Conservation (phyloP, 345 rosid species). For the Litchi chinensis region DNA sequence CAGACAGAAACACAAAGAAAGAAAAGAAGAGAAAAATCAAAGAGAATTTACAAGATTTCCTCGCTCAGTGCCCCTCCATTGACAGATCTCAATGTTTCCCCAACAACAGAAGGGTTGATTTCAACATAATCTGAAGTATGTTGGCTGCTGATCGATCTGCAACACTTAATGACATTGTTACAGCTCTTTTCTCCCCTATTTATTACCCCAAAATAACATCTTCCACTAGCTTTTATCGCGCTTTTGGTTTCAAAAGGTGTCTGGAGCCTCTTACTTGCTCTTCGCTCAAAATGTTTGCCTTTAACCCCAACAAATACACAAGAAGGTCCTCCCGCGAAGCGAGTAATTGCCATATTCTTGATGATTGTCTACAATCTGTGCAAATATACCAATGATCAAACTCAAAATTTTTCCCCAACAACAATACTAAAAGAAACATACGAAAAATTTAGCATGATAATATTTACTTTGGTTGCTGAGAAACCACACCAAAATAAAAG, state of each 20-base stretch:
- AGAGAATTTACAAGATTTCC: conserved; percentile 22
- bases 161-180: conserved; percentile 27
- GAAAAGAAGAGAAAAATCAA: background rate
- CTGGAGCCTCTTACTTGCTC: conserved; percentile 13
- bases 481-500: background rate
- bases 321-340: conserved; percentile 17
- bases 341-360: conserved; percentile 20
- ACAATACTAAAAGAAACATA: background rate
- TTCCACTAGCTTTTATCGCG: background rate
- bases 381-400: conserved; percentile 4
- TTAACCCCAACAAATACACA: background rate
- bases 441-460: background rate
- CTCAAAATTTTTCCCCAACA: background rate
- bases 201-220: background rate
- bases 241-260: conserved; percentile 6
- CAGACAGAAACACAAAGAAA: background rate
- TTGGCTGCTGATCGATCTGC: conserved; percentile 24
- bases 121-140: conserved; percentile 23
- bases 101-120: conserved; percentile 11
- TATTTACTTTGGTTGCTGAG: background rate
- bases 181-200: conserved; percentile 4
- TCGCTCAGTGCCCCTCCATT: conserved; percentile 19
- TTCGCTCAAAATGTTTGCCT: conserved; percentile 9
- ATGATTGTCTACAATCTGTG: background rate
- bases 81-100: conserved; percentile 8